Evolutionary conservation across 495 filamentous ascomycete species (phyloP).

Genomic region (Friedmanniomyces simplex): DNA sequence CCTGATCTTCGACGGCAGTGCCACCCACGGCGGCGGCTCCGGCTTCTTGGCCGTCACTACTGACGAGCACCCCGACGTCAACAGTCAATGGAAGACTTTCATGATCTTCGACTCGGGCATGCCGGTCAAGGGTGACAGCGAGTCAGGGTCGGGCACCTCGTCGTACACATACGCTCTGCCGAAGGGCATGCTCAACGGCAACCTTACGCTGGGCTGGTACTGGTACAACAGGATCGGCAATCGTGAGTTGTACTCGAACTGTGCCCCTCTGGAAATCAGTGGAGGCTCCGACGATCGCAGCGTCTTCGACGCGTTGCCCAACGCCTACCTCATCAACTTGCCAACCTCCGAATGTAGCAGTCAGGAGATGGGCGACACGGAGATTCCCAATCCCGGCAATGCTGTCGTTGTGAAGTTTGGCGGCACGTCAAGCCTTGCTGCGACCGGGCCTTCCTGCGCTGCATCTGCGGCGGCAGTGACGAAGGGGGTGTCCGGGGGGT

Average conservation of each 20-base stretch:
- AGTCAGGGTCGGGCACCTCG: constrained; percentile 35
- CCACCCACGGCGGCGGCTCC: constrained; percentile 71
- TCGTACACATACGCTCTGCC: constrained; percentile 52
- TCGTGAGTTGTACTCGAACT: constrained; percentile 90
- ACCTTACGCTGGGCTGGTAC: constrained; percentile 42
- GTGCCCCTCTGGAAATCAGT: constrained; percentile 58
- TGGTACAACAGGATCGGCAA: constrained; percentile 36
- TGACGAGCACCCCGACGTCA: no score
- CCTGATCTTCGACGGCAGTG: constrained; percentile 48
- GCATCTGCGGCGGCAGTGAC: constrained; percentile 12
- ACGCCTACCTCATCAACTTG: constrained; percentile 78
- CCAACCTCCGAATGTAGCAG: constrained; percentile 38
- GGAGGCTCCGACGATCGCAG: constrained; percentile 35
- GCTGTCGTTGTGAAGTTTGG: constrained; percentile 31
- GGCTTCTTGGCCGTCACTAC: constrained; percentile 51
- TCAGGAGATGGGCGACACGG: no score
- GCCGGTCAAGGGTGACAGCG: constrained; percentile 42
- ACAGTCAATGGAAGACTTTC: constrained; percentile 81
- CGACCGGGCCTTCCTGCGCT: constrained; percentile 4
- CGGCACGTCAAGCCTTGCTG: background rate
- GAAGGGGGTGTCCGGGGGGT: constrained; percentile 4
- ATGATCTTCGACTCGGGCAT: constrained; percentile 71
- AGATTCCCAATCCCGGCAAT: constrained; percentile 48
- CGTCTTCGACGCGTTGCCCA: constrained; percentile 52
- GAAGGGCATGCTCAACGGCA: constrained; percentile 44